Percentiles rank a stretch among this genome's conserved stretches.
phyloP scores from a whole-genome alignment of 148 eudicot species.

The Chenopodium suecicum region DNA sequence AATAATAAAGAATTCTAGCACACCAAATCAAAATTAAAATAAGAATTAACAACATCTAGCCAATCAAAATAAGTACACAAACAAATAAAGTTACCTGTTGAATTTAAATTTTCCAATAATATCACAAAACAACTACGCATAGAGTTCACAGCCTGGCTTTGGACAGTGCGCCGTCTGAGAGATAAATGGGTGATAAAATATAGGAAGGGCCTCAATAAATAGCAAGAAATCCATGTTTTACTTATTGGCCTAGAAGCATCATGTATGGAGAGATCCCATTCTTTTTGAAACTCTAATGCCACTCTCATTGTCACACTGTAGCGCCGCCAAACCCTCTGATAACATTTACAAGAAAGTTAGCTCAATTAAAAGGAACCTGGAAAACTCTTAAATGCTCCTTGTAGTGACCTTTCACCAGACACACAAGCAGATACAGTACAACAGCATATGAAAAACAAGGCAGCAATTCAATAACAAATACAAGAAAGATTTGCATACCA shows the following conservation, averaged over 20 bases:
- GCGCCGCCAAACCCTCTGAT: conserved; percentile 90
- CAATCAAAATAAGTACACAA: background rate
- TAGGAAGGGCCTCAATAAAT: conserved; percentile 70
- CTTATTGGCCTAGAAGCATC: conserved; percentile 23
- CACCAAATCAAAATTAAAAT: background rate
- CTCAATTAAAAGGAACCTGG: background rate
- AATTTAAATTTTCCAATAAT: conserved; percentile 60
- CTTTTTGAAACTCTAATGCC: conserved; percentile 60
- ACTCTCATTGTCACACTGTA: conserved; percentile 43
- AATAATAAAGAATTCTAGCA: background rate
- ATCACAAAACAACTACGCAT: conserved; percentile 64
- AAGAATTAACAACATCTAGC: background rate
- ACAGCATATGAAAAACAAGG: conserved; percentile 11
- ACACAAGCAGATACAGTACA: background rate
- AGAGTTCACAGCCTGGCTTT: conserved; percentile 47
- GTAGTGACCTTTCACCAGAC: background rate
- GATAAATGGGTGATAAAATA: conserved; percentile 57
- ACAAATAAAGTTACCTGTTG: conserved; percentile 46
- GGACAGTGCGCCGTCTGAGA: conserved; percentile 38
- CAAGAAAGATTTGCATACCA: background rate
- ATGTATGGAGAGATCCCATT: conserved; percentile 51
- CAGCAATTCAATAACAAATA: background rate
- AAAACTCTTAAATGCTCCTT: background rate
- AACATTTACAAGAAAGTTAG: conserved; percentile 13
- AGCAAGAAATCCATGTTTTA: conserved; percentile 56